Evolutionary conservation across 129 eudicot species (phyloP), one percentile per base, ranked within the genome.

Genomic region (Chrysanthemum lavandulifolium): DNA sequence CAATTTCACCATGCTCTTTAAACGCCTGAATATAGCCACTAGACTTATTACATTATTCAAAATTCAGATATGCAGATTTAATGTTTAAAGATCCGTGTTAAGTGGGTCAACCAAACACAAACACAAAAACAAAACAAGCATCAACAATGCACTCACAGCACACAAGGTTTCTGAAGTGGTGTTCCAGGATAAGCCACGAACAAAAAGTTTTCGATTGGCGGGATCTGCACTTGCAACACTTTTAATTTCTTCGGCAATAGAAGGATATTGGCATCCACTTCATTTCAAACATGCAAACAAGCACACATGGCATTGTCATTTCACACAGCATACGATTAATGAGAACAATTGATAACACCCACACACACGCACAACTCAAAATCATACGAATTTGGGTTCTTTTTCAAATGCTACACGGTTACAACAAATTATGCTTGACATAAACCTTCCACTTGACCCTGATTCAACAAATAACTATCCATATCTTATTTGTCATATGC

Each of bases 161-260:
- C 87, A 82, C 91, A 86, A 83, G 67, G 89, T 86, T 73, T 86
- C 89, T 56, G 91, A 82, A 57, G 91, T 65, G 48, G 96, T 86
- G 78, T 86, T 82, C 91, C 89, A 89, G 68, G 96, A 88, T 69
- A 89, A 84, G 74, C 96, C 96, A 83, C 96, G 89, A 75, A 89
- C 91, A 86, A 83, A 88, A 81, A 89, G 91, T 91, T 88, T 88
- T 84, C 91, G 85, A 73, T 86, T 88, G 75, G 85, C 96, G 2
- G 96, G 91, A 79, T 86, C 96, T 64, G 89, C 88, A 83, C 91
- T 88, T 68, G 91, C 96, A 77, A 88, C 80, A 86, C 90, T 73
- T 82, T 71, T 85, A 72, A 88, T 85, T 85, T 86, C 89, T 77
- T 82, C 87, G 53, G 89, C 91, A 76, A 86, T 83, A 71, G 80